Conservation (phyloP, 73 alveolate genomes). For the Vitrella brassicaformis region DNA sequence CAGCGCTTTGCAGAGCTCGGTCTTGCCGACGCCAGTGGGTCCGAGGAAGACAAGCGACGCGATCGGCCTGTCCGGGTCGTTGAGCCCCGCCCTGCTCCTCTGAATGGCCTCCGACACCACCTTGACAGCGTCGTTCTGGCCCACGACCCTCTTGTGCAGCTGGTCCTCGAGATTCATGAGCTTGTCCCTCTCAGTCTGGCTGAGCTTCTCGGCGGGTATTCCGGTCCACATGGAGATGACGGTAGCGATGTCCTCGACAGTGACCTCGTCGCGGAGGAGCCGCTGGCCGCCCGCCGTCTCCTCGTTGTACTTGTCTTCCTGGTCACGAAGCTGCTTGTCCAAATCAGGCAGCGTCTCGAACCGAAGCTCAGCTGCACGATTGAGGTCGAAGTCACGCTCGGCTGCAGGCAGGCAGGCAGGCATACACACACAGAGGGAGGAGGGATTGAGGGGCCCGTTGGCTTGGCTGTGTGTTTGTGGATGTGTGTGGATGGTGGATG, state of each 20-base stretch:
- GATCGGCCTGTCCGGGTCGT: conserved; percentile 24
- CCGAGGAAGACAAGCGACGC: conserved; percentile 2
- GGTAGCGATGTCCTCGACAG: not conserved
- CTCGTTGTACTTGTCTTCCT: not conserved
- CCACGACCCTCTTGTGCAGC: conserved; percentile 24
- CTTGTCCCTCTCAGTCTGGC: not conserved
- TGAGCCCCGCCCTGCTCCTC: conserved; percentile 14
- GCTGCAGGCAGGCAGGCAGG: too few species aligned
- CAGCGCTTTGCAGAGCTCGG: conserved; percentile 27
- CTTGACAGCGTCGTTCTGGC: conserved; percentile 16
- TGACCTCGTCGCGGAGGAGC: not conserved
- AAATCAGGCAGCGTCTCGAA: not conserved
- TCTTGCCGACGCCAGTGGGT: conserved; percentile 35
- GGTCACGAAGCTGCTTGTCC: not conserved
- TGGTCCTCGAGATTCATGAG: conserved; percentile 25
- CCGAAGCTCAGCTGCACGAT: not conserved
- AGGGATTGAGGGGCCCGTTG: too few species aligned
- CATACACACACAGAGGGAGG: too few species aligned
- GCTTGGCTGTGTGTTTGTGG: not conserved
- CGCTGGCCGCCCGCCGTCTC: not conserved
- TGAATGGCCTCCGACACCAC: conserved; percentile 21
- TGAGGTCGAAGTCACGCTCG: not conserved
- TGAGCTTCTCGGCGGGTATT: not conserved
- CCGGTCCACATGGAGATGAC: not conserved
- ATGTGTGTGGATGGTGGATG: not conserved